Percentiles rank a stretch among this genome's conserved stretches.
These are phyloP conservation scores for Neurospora sublineolata DNA, from an alignment of 495 filamentous ascomycete species.

Conservation along the genomic window DNA sequence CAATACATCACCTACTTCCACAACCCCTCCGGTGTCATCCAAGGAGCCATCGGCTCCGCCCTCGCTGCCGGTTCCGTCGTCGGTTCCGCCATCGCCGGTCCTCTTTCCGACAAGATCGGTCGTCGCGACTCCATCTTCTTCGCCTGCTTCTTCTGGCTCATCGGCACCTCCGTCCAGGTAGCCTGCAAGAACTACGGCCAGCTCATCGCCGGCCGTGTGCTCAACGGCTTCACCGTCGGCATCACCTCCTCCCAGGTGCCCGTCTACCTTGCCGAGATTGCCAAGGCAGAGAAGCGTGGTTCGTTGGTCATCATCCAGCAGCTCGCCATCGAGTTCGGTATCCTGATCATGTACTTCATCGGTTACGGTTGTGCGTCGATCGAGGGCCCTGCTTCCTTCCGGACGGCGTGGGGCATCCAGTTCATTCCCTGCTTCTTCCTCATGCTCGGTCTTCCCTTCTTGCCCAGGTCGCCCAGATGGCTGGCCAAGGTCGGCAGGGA, in stretches of 20 bases:
- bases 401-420: conserved; percentile 64
- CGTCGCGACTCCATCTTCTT: conserved; percentile 54
- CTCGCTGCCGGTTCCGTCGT: conserved; percentile 58
- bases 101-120: conserved; percentile 53
- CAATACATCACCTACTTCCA: conserved; percentile 60
- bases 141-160: conserved; percentile 59
- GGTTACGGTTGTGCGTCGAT: conserved; percentile 48
- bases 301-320: conserved; percentile 66
- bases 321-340: conserved; percentile 64
- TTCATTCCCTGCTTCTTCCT: conserved; percentile 55
- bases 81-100: conserved; percentile 52
- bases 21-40: conserved; percentile 48
- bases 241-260: conserved; percentile 68
- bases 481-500: conserved; percentile 56
- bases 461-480: conserved; percentile 64
- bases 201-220: conserved; percentile 57
- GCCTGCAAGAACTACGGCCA: conserved; percentile 47
- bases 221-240: conserved; percentile 63
- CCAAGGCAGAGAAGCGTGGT: conserved; percentile 54
- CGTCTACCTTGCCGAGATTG: conserved; percentile 72
- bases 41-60: conserved; percentile 55
- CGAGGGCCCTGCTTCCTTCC: conserved; percentile 50
- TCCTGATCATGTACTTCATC: conserved; percentile 37
- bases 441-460: conserved; percentile 53
- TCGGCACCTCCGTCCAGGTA: conserved; percentile 57